Evolutionary conservation across 225 moss, liverwort and hornwort species (phyloP).

Genomic region (Rhytidiadelphus loreus): DNA sequence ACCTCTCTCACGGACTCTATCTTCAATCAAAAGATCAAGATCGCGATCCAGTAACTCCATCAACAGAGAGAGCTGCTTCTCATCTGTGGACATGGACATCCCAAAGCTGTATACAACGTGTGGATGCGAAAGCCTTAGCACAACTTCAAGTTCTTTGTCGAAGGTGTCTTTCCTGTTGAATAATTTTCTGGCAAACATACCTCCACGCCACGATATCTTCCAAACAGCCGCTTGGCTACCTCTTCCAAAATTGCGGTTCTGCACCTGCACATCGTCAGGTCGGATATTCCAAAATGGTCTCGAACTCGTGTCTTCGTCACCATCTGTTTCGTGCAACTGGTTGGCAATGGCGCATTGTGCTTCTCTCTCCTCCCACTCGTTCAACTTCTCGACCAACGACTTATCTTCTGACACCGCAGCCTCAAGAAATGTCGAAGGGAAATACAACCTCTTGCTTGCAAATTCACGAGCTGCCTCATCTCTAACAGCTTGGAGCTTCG

Average conservation of each 20-base stretch:
- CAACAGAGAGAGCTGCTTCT: not conserved
- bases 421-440: not conserved
- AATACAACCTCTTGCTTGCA: not conserved
- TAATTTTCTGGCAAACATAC: not conserved
- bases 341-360: not conserved
- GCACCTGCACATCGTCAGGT: not conserved
- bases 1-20: not conserved
- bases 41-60: not conserved
- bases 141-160: not conserved
- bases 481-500: not conserved
- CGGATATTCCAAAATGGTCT: conserved; percentile 1
- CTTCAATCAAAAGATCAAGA: not conserved
- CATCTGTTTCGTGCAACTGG: not conserved
- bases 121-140: not conserved
- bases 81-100: not conserved
- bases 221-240: not conserved
- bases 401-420: not conserved
- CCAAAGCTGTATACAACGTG: not conserved
- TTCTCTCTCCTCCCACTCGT: not conserved
- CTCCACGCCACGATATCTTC: conserved; percentile 1
- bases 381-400: not conserved
- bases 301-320: not conserved
- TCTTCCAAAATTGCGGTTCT: not conserved
- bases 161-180: not conserved
- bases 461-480: not conserved